Evolutionary conservation across 306 rosid species (phyloP).

Genomic region (Gynostemma pentaphyllum): DNA sequence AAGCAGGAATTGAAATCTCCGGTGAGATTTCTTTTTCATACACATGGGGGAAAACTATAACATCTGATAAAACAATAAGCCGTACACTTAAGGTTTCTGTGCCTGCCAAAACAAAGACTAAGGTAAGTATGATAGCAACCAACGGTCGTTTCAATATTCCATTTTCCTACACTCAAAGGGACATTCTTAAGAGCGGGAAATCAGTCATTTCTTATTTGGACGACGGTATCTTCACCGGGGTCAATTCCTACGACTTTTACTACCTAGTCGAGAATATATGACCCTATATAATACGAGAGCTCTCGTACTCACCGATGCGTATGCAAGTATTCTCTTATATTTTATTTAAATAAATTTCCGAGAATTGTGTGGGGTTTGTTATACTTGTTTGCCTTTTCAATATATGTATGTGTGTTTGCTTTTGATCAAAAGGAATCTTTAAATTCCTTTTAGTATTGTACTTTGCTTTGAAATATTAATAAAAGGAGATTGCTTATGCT

Average conservation of each 20-base stretch:
- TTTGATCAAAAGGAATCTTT: too few species aligned
- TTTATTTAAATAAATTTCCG: too few species aligned
- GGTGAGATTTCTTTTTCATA: background rate
- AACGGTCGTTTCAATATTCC: background rate
- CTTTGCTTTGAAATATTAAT: too few species aligned
- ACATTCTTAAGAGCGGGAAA: background rate
- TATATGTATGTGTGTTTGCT: too few species aligned
- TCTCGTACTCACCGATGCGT: too few species aligned
- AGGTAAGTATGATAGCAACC: background rate
- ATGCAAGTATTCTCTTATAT: too few species aligned
- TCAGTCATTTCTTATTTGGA: background rate
- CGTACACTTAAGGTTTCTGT: background rate
- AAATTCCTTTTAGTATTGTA: too few species aligned
- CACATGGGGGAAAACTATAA: slow-evolving; percentile 4
- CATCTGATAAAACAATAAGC: background rate
- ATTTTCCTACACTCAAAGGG: background rate
- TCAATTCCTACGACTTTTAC: background rate
- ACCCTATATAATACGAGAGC: too few species aligned
- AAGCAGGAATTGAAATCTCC: background rate
- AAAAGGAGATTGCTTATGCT: too few species aligned
- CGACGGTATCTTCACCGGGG: background rate
- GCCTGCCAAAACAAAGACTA: background rate
- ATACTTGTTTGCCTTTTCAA: too few species aligned
- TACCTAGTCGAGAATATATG: background rate
- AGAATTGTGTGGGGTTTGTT: too few species aligned